These are phyloP conservation scores for Entomortierella lignicola DNA, from an alignment of 192 early-diverging fungal genomes.

Conservation along the genomic window DNA sequence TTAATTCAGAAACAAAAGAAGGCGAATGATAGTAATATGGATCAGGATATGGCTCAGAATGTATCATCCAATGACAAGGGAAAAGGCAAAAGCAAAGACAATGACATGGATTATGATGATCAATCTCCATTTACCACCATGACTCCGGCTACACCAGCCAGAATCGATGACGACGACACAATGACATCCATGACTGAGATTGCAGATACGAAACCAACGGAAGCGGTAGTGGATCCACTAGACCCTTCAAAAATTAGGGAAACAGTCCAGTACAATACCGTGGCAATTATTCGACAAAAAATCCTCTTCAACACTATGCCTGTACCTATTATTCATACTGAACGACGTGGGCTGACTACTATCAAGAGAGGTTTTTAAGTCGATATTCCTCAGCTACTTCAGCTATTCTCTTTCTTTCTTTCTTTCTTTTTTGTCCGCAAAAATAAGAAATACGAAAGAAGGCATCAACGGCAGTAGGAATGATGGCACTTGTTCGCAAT, in stretches of 20 bases:
- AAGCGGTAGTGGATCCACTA: slow-evolving; percentile 9
- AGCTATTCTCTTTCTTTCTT: too few species aligned
- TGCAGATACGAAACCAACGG: not conserved
- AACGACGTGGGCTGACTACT: slow-evolving; percentile 42
- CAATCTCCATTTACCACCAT: not conserved
- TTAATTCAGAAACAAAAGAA: slow-evolving; percentile 44
- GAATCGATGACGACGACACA: slow-evolving; percentile 39
- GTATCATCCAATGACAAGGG: not conserved
- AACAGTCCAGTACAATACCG: slow-evolving; percentile 27
- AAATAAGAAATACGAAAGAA: too few species aligned
- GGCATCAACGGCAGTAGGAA: too few species aligned
- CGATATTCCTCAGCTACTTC: not conserved
- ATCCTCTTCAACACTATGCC: slow-evolving; percentile 51
- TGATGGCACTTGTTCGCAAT: too few species aligned
- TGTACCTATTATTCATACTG: slow-evolving; percentile 43
- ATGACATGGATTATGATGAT: not conserved
- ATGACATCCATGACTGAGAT: slow-evolving; percentile 18
- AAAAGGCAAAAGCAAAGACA: slow-evolving; percentile 5
- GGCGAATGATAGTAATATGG: not conserved
- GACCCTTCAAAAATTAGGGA: slow-evolving; percentile 16
- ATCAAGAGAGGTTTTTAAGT: slow-evolving; percentile 28
- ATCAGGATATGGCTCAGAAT: not conserved
- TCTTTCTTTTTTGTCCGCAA: too few species aligned
- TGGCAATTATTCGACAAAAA: slow-evolving; percentile 49
- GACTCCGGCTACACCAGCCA: not conserved